These are phyloP conservation scores for Eremomyces bilateralis DNA, from an alignment of 495 filamentous ascomycete genomes.

Conservation along the genomic window DNA sequence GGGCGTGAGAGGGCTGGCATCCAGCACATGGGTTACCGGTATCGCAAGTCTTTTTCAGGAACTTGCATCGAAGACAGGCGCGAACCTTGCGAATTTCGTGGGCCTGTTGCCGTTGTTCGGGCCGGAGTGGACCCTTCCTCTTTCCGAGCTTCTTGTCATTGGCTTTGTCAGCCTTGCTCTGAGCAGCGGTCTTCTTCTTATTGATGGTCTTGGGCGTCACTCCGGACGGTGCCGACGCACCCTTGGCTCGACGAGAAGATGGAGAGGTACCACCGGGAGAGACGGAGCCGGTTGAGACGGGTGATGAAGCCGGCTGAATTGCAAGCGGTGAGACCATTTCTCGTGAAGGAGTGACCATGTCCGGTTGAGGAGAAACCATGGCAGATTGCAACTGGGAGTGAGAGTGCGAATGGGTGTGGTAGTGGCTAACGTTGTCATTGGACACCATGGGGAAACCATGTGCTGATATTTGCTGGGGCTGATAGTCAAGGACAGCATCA, in stretches of 20 bases:
- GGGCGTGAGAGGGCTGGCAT: conserved; percentile 78
- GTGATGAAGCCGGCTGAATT: conserved; percentile 27
- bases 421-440: conserved; percentile 9
- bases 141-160: conserved; percentile 79
- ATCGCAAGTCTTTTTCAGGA: conserved; percentile 93
- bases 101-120: conserved; percentile 86
- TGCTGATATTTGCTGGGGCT: too few species aligned
- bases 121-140: conserved; percentile 64
- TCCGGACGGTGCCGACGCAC: conserved; percentile 32
- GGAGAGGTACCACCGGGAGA: conserved; percentile 40
- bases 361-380: conserved; percentile 35
- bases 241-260: conserved; percentile 52
- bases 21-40: conserved; percentile 85
- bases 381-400: conserved; percentile 23
- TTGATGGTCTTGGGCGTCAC: conserved; percentile 52
- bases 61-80: conserved; percentile 88
- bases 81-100: conserved; percentile 82
- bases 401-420: conserved; percentile 23
- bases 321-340: conserved; percentile 51
- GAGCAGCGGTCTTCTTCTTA: conserved; percentile 31
- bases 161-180: conserved; percentile 50
- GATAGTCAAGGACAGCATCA: conserved; percentile 5
- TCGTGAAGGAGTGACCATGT: conserved; percentile 32
- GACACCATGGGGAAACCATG: too few species aligned
- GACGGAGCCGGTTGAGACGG: conserved; percentile 19